Base-by-base conservation (phyloP, 257 asterid genomes). In the Solanum infundibuliforme region DNA sequence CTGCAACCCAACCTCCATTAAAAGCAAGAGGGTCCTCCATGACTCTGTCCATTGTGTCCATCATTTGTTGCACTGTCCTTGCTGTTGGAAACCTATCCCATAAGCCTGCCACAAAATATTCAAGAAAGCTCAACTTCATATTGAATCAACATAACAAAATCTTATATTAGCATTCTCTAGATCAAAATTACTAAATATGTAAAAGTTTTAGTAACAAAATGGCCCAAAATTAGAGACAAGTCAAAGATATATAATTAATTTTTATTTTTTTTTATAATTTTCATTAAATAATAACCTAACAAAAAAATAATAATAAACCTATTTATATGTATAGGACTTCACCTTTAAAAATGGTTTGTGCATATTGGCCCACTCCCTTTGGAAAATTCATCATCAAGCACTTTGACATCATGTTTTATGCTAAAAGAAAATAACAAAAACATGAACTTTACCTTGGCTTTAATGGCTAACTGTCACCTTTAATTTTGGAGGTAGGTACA, bases 51-150 rank as follows among this genome's bases (percentile, higher is more conserved):
- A 95, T 95, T 36, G 98, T 93, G 7, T 94, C 98, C 93, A 95
- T 89, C 98, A 95, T 94, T 71, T 95, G 96, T 62, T 95, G 95
- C 88, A 95, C 93, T 76, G 98, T 95, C 55, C 93, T 93, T 14
- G 98, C 95, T 7, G 94, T 91, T 20, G 98, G 98, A 68, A 92
- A 94, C 89, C 95, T 93, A 88, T 94, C 98, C 96, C 96, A 92
- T 41, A 93, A 55, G 43, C 98, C 98, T 95, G 90, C 36, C 36
- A 14, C 38, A 79, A 79, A 48, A 76, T 38, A 10, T 76, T 76
- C 83, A 76, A 76, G 34, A 76, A 74, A 36, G 31, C 29, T 21
- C 31, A 35, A 68, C 18, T 68, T 27, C 71, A 10, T 62, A 62
- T 14, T 11, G 18, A 32, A 68, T 68, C 75, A 60, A 31, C 34